Conservation (phyloP, 345 rosid species). For the Hevea brasiliensis region DNA sequence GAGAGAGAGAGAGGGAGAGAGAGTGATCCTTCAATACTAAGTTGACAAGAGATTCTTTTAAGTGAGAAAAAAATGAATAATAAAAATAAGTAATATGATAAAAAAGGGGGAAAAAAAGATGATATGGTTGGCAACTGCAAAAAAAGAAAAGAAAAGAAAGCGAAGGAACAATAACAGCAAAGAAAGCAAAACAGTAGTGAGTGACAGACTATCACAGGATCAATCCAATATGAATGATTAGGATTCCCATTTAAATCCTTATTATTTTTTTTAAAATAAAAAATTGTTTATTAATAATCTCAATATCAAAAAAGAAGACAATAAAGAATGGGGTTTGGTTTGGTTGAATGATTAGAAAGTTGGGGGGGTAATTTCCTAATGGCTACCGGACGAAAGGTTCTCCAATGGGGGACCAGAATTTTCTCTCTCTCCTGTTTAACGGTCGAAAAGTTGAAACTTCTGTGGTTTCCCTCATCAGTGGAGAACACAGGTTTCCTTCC, state of each 20-base stretch:
- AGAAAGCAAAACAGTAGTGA: conserved; percentile 8
- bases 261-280: not conserved
- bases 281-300: not conserved
- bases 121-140: conserved; percentile 3
- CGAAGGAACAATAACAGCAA: not conserved
- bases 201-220: conserved; percentile 32
- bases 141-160: not conserved
- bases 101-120: not conserved
- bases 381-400: not conserved
- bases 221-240: conserved; percentile 18
- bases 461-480: not conserved
- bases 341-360: conserved; percentile 8
- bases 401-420: not conserved
- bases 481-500: not conserved
- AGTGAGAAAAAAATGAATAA: not conserved
- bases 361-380: not conserved
- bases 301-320: not conserved
- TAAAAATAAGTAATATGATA: not conserved
- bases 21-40: not conserved
- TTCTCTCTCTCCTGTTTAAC: not conserved
- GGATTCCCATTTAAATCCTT: not conserved
- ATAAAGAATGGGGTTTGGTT: not conserved
- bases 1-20: not conserved
- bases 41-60: conserved; percentile 7
- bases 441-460: not conserved